Conservation (phyloP, 1,284 basidiomycete species). For the Sporisorium graminicola region DNA sequence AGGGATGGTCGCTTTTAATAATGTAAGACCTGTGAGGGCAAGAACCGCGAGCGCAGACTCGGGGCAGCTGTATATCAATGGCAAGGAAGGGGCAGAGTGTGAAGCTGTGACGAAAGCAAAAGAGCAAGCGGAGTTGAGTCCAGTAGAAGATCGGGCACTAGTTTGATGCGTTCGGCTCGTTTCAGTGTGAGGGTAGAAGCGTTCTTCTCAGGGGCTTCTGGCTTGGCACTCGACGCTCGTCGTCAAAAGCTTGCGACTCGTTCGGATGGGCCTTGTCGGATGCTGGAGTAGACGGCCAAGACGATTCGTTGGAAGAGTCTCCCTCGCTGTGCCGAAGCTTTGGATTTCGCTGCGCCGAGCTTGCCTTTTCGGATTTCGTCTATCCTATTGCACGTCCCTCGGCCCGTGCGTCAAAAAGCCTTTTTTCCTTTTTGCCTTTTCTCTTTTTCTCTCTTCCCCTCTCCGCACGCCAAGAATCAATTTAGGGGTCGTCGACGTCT, state of each 20-base stretch:
- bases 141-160: not conserved
- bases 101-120: too few species aligned
- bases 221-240: too few species aligned
- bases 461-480: not conserved
- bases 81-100: too few species aligned
- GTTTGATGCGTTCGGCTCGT: not conserved
- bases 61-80: too few species aligned
- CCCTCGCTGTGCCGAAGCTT: not conserved
- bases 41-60: too few species aligned
- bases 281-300: too few species aligned
- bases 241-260: too few species aligned
- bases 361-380: not conserved
- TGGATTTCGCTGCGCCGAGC: not conserved
- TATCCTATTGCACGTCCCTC: not conserved
- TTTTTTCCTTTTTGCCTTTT: not conserved
- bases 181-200: too few species aligned
- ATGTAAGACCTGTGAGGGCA: not conserved
- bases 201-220: not conserved
- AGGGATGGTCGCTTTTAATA: not conserved
- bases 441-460: not conserved
- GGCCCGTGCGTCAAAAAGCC: conserved; percentile 3
- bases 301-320: not conserved
- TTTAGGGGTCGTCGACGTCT: conserved; percentile 2
- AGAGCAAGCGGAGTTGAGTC: too few species aligned
- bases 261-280: not conserved